Conservation (phyloP, 257 asterid species). For the Nicotiana knightiana region DNA sequence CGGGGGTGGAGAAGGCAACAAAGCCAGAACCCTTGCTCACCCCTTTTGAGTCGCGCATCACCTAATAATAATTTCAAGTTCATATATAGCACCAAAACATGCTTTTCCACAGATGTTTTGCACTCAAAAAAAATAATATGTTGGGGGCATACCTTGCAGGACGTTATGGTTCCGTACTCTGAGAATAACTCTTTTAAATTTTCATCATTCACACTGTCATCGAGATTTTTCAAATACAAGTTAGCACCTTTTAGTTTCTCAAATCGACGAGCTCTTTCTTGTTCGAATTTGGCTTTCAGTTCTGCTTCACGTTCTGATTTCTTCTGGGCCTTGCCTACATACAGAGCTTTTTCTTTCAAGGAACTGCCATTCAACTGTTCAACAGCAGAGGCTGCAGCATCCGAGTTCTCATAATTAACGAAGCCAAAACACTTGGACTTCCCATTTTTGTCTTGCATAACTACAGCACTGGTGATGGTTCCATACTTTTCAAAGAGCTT, state of each 20-base stretch:
- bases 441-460: slow-evolving; percentile 55
- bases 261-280: slow-evolving; percentile 44
- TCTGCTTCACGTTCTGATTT: slow-evolving; percentile 75
- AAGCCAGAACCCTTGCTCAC: slow-evolving; percentile 80
- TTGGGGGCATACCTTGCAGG: slow-evolving; percentile 58
- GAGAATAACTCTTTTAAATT: slow-evolving; percentile 63
- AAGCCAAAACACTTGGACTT: slow-evolving; percentile 75
- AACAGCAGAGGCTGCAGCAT: slow-evolving; percentile 59
- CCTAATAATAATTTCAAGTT: slow-evolving; percentile 25
- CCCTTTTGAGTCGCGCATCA: slow-evolving; percentile 68
- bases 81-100: not conserved
- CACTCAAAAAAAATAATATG: not conserved
- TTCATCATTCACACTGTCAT: slow-evolving; percentile 59
- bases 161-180: slow-evolving; percentile 58
- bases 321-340: slow-evolving; percentile 74
- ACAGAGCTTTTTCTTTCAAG: slow-evolving; percentile 46
- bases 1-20: slow-evolving; percentile 71
- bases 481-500: slow-evolving; percentile 51
- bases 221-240: slow-evolving; percentile 71
- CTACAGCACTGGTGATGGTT: slow-evolving; percentile 57
- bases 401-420: slow-evolving; percentile 48
- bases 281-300: slow-evolving; percentile 52
- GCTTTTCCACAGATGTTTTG: not conserved
- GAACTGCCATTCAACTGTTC: slow-evolving; percentile 49
- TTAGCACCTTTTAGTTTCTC: slow-evolving; percentile 61